Conservation (phyloP, 306 rosid species). For the Malus asiatica region DNA sequence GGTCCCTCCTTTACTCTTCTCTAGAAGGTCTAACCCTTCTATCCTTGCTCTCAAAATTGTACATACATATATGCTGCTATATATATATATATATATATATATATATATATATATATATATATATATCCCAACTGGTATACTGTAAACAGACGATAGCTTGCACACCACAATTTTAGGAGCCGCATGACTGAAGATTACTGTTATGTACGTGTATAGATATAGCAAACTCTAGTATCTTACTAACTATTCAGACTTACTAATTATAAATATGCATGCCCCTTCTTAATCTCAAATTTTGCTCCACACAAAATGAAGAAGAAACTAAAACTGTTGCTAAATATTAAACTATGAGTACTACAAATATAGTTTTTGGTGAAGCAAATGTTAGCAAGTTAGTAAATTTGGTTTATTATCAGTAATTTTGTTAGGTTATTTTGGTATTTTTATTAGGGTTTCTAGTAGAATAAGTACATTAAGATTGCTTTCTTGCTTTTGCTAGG, state of each 20-base stretch:
- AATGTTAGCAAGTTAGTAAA: not conserved
- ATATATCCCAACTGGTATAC: too few relatives aligned
- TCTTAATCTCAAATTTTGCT: not conserved
- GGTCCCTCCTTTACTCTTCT: slow-evolving; percentile 70
- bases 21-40: slow-evolving; percentile 13
- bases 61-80: not conserved
- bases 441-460: too few relatives aligned
- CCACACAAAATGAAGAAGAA: not conserved
- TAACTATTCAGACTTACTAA: not conserved
- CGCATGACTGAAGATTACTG: too few relatives aligned
- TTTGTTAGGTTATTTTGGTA: too few relatives aligned
- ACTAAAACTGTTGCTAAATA: not conserved
- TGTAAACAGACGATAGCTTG: too few relatives aligned
- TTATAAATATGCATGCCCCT: not conserved
- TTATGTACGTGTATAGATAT: too few relatives aligned
- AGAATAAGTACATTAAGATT: not conserved
- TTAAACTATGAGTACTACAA: too few relatives aligned
- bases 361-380: not conserved
- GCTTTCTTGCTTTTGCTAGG: not conserved
- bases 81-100: too few relatives aligned
- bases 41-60: slow-evolving; percentile 4
- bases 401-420: not conserved
- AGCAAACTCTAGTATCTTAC: not conserved
- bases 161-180: too few relatives aligned
- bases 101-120: too few relatives aligned